Conservation (phyloP, 1,284 basidiomycete species). For the Marasmius oreades region DNA sequence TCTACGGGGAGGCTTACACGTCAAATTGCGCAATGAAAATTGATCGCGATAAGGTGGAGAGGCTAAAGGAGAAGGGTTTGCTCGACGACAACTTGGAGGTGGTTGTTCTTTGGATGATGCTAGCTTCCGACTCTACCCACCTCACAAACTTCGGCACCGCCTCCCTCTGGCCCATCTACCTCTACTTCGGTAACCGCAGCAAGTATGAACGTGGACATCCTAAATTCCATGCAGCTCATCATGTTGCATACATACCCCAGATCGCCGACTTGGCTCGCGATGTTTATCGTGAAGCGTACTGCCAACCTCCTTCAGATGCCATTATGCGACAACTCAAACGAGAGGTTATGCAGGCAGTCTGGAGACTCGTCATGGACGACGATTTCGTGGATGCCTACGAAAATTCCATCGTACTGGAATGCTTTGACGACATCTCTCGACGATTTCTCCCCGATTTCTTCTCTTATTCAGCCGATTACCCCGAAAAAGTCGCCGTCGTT, state of each 20-base stretch:
- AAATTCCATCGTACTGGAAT: constrained; percentile 23
- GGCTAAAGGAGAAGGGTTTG: neutral
- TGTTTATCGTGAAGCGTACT: constrained; percentile 10
- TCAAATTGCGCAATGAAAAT: constrained; percentile 15
- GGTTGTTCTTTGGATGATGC: constrained; percentile 22
- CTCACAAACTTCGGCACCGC: constrained; percentile 24
- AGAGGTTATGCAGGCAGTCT: constrained; percentile 27
- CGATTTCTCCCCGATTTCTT: constrained; percentile 20
- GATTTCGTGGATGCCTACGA: constrained; percentile 27
- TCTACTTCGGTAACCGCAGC: constrained; percentile 24
- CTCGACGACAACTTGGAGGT: constrained; percentile 18
- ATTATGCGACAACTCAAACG: constrained; percentile 22
- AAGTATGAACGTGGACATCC: constrained; percentile 19
- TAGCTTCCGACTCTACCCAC: constrained; percentile 22
- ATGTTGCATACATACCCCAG: constrained; percentile 30
- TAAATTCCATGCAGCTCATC: constrained; percentile 19
- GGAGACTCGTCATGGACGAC: constrained; percentile 22
- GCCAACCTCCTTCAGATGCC: neutral
- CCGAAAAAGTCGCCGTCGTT: constrained; percentile 27
- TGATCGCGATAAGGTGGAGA: constrained; percentile 15
- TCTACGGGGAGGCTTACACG: constrained; percentile 21
- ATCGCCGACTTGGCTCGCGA: constrained; percentile 23
- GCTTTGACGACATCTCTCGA: constrained; percentile 17
- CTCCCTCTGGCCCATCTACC: constrained; percentile 27
- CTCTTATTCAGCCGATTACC: constrained; percentile 27